These are phyloP conservation scores for Venustampulla echinocandica DNA, from an alignment of 495 filamentous ascomycete genomes.

Conservation along the genomic window DNA sequence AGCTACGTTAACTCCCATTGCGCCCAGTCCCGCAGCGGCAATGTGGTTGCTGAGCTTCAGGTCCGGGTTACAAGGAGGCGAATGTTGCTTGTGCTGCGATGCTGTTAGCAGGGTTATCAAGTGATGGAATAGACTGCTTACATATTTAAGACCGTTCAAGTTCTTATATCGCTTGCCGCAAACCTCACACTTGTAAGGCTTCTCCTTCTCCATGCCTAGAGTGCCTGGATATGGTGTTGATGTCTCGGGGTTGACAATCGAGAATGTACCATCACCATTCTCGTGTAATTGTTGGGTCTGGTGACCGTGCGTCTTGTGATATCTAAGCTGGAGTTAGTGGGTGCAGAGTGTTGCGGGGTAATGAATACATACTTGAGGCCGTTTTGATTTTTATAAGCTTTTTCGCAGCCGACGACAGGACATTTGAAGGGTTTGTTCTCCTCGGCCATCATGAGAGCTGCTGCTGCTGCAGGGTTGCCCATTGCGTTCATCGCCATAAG, in stretches of 20 bases:
- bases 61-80: slow-evolving; percentile 57
- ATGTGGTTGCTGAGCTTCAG: slow-evolving; percentile 24
- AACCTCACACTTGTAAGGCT: slow-evolving; percentile 91
- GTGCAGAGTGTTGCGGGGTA: slow-evolving; percentile 5
- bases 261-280: slow-evolving; percentile 93
- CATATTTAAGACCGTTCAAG: slow-evolving; percentile 88
- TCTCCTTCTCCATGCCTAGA: slow-evolving; percentile 98
- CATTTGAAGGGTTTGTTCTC: slow-evolving; percentile 96
- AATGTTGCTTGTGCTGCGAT: slow-evolving; percentile 66
- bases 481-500: slow-evolving; percentile 43
- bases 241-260: slow-evolving; percentile 95
- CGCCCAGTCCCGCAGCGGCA: slow-evolving; percentile 18
- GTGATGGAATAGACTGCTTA: slow-evolving; percentile 27
- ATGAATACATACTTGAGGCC: slow-evolving; percentile 68
- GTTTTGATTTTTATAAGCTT: slow-evolving; percentile 99
- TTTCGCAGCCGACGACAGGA: slow-evolving; percentile 96
- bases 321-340: slow-evolving; percentile 41
- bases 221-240: slow-evolving; percentile 91
- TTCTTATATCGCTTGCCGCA: slow-evolving; percentile 99
- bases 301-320: slow-evolving; percentile 81
- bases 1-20: slow-evolving; percentile 18
- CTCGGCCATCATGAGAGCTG: slow-evolving; percentile 45
- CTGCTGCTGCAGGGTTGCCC: slow-evolving; percentile 12
- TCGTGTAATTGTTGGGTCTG: slow-evolving; percentile 92
- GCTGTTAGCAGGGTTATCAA: slow-evolving; percentile 19